These are phyloP conservation scores for Pittosporum tobira DNA, from an alignment of 129 eudicot species.

Conservation along the genomic window DNA sequence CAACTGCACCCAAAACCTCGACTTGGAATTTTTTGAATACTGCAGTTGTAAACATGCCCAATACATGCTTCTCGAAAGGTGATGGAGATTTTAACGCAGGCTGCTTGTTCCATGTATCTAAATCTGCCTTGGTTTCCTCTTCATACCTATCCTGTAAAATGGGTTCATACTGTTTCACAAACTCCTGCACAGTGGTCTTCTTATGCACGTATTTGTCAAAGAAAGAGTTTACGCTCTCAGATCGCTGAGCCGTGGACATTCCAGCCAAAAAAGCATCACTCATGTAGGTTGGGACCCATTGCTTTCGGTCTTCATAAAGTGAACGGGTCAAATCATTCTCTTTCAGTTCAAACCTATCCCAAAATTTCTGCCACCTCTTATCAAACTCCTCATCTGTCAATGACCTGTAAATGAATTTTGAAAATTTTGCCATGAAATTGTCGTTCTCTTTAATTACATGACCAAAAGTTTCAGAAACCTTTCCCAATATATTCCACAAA, in stretches of 20 bases:
- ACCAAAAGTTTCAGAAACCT: constrained; percentile 53
- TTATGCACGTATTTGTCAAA: constrained; percentile 88
- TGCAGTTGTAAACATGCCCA: constrained; percentile 50
- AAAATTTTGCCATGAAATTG: constrained; percentile 47
- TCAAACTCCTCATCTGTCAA: constrained; percentile 80
- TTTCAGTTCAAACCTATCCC: constrained; percentile 49
- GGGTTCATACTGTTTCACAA: constrained; percentile 56
- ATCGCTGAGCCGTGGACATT: constrained; percentile 66
- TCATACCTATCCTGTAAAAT: constrained; percentile 84
- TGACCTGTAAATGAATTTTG: constrained; percentile 67
- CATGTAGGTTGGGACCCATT: constrained; percentile 75
- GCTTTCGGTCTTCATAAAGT: constrained; percentile 52
- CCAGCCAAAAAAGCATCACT: constrained; percentile 63
- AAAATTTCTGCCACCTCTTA: constrained; percentile 67
- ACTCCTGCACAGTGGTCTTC: constrained; percentile 67
- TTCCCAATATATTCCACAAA: constrained; percentile 73
- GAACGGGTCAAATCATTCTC: constrained; percentile 63
- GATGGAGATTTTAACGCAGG: constrained; percentile 81
- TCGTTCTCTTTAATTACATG: constrained; percentile 40
- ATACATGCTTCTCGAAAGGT: constrained; percentile 80
- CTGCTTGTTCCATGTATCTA: constrained; percentile 78
- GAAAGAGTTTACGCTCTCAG: constrained; percentile 85
- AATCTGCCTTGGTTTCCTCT: constrained; percentile 85
- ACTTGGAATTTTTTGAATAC: constrained; percentile 77
- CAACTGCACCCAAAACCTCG: constrained; percentile 87